Evolutionary conservation across 2,329 filamentous ascomycete species (phyloP).

Genomic region (Colletotrichum sp.): DNA sequence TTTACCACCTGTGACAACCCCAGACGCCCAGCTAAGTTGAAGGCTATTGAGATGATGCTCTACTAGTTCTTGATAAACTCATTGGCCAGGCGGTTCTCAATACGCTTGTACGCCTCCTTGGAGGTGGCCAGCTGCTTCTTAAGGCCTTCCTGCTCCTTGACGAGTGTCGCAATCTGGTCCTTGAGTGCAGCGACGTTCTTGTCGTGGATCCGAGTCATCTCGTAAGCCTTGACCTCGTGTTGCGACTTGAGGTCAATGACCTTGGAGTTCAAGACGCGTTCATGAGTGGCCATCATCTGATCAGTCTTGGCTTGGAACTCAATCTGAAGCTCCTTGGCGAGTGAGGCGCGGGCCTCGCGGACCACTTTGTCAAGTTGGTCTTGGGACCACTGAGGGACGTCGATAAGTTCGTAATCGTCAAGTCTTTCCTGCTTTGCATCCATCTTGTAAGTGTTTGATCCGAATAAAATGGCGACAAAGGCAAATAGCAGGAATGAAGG

Average conservation of each 20-base stretch:
- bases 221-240: not conserved
- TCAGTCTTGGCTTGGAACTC: not conserved
- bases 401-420: not conserved
- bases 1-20: not conserved
- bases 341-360: rapidly evolving
- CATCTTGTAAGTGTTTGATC: not conserved
- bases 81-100: not conserved
- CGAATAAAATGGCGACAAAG: not conserved
- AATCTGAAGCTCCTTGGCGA: rapidly evolving
- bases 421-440: not conserved
- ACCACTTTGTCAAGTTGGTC: not conserved
- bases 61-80: not conserved
- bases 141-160: not conserved
- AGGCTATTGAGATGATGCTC: too few relatives aligned
- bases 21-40: not conserved
- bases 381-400: not conserved
- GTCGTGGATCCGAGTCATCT: rapidly evolving
- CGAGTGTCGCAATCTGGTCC: rapidly evolving
- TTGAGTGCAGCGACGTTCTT: not conserved
- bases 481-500: not conserved
- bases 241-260: not conserved
- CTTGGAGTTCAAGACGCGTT: not conserved
- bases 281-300: too few relatives aligned
- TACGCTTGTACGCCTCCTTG: not conserved
- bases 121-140: not conserved